phyloP scores from a whole-genome alignment of 768 basidiomycete species.

The Clitopilus passeckerianus region DNA sequence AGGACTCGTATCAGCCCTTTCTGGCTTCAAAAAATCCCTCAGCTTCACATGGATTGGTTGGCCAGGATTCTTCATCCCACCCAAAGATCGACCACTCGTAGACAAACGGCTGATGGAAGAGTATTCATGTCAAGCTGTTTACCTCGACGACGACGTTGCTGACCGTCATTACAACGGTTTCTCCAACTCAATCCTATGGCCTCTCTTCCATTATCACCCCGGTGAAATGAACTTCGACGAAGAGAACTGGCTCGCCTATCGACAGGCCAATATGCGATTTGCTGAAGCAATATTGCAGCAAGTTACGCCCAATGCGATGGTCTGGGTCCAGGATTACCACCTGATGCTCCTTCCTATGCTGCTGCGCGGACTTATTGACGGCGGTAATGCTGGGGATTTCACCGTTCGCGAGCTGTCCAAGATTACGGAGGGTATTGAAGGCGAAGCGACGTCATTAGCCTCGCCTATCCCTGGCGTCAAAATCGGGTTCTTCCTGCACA shows the following conservation, averaged over 20 bases:
- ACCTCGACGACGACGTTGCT: conserved; percentile 97
- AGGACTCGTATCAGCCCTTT: conserved; percentile 94
- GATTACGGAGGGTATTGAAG: conserved; percentile 69
- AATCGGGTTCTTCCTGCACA: conserved; percentile 98
- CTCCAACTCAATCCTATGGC: conserved; percentile 99
- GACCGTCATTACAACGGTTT: conserved; percentile 98
- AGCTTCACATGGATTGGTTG: conserved; percentile 98
- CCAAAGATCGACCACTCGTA: conserved; percentile 85
- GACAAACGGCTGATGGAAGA: conserved; percentile 92
- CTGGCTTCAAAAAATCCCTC: conserved; percentile 97
- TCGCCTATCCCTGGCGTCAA: conserved; percentile 63
- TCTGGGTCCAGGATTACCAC: conserved; percentile 99
- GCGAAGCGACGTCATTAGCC: conserved; percentile 33
- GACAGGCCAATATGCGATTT: conserved; percentile 93
- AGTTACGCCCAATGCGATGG: conserved; percentile 83
- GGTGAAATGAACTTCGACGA: conserved; percentile 99
- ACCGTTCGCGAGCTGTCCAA: conserved; percentile 57
- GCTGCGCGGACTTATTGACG: conserved; percentile 83
- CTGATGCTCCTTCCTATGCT: conserved; percentile 98
- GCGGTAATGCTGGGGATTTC: conserved; percentile 51
- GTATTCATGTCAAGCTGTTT: conserved; percentile 96
- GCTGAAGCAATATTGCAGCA: conserved; percentile 84
- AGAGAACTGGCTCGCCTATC: conserved; percentile 96
- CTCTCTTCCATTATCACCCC: conserved; percentile 98
- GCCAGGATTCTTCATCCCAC: conserved; percentile 92